phyloP scores from a whole-genome alignment of 192 early-diverging fungal species.

The Funneliformis geosporum region DNA sequence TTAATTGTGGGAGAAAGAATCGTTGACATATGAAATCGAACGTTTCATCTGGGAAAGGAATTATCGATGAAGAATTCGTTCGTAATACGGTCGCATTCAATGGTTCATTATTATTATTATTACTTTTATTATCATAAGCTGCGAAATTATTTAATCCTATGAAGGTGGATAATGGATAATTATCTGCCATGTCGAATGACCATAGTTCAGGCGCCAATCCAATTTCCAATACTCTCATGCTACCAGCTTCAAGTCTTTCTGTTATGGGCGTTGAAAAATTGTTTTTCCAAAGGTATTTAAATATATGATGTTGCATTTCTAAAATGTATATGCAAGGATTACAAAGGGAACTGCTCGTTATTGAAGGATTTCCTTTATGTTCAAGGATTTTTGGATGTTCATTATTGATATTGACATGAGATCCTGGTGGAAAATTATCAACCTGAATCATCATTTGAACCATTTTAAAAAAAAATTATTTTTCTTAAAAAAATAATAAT shows the following conservation, averaged over 20 bases:
- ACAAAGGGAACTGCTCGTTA: neutral
- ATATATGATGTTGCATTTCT: neutral
- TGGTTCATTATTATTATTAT: neutral
- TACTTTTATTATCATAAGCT: neutral
- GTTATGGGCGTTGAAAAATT: neutral
- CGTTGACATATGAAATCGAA: slow-evolving; percentile 48
- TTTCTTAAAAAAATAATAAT: too few relatives aligned
- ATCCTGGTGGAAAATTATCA: too few relatives aligned
- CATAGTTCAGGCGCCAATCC: neutral
- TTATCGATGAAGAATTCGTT: neutral
- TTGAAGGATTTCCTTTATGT: neutral
- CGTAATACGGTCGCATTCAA: neutral
- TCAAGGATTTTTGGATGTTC: neutral
- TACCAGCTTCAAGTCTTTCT: neutral
- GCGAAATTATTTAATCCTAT: neutral
- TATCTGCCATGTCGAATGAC: neutral
- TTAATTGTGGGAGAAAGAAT: slow-evolving; percentile 33
- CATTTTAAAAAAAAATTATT: too few relatives aligned
- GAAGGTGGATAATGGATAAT: neutral
- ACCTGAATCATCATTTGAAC: too few relatives aligned
- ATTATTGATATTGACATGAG: too few relatives aligned
- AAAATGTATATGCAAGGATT: neutral
- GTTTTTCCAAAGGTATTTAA: neutral
- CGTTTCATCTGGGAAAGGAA: slow-evolving; percentile 42
- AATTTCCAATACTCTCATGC: neutral